Percentiles rank a stretch among this genome's conserved stretches.
These are phyloP conservation scores for Cutaneotrichosporon mucoides DNA, from an alignment of 1,284 basidiomycete genomes.

Conservation along the genomic window DNA sequence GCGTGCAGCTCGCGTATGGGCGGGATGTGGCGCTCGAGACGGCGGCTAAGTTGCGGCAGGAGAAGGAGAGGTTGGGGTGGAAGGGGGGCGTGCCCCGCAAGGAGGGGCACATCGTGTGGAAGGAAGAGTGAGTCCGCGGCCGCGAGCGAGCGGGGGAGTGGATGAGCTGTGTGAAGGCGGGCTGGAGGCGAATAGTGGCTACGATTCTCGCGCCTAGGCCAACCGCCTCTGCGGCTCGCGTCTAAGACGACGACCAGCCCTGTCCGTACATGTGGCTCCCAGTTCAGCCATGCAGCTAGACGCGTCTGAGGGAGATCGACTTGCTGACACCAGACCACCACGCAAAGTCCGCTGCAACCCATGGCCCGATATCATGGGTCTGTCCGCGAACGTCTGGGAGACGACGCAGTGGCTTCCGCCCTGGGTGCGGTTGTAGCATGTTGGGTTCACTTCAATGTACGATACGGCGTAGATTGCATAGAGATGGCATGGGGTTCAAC, in stretches of 20 bases:
- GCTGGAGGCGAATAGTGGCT: no score
- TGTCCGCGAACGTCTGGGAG: slow-evolving; percentile 49
- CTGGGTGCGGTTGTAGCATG: neutral
- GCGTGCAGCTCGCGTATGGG: slow-evolving; percentile 47
- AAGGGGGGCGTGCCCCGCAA: slow-evolving; percentile 36
- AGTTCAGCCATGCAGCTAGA: no score
- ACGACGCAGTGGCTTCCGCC: slow-evolving; percentile 17
- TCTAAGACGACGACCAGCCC: no score
- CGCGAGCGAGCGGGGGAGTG: neutral
- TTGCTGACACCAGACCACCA: slow-evolving; percentile 38
- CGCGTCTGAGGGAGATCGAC: no score
- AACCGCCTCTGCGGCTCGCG: no score
- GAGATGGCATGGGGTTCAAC: no score
- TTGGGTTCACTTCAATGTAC: no score
- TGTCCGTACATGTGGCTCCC: no score
- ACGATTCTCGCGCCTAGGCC: no score
- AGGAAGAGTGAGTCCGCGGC: slow-evolving; percentile 21
- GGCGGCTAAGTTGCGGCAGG: slow-evolving; percentile 23
- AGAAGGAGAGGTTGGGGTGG: slow-evolving; percentile 35
- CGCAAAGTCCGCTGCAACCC: slow-evolving; percentile 46
- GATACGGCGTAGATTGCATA: no score
- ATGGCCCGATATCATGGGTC: slow-evolving; percentile 48
- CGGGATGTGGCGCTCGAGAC: slow-evolving; percentile 36
- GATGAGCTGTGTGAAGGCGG: no score
- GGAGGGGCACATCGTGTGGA: slow-evolving; percentile 26